phyloP scores from a whole-genome alignment of 371 early-diverging fungal species.

The Mortierella sp. region DNA sequence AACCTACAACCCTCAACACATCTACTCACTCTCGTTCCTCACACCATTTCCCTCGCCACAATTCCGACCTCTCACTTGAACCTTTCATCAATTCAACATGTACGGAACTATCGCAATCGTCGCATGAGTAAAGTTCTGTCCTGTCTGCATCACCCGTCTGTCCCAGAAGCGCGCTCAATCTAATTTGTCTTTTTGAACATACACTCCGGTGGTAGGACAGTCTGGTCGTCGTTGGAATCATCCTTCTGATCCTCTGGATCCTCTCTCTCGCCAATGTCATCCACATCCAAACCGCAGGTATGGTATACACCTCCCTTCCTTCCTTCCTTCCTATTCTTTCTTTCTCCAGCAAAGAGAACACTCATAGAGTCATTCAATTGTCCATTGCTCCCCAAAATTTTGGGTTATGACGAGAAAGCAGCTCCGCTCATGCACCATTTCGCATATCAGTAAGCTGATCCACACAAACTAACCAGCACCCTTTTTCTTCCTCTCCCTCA shows the following conservation, averaged over 20 bases:
- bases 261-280: slow-evolving; percentile 2
- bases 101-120: not conserved
- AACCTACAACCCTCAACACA: not conserved
- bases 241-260: slow-evolving; percentile 17
- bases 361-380: not conserved
- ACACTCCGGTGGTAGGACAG: not conserved
- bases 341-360: no score
- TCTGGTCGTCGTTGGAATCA: not conserved
- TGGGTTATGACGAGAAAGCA: not conserved
- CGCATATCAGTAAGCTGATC: not conserved
- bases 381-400: not conserved
- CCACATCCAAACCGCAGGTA: slow-evolving; percentile 6
- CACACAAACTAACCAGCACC: not conserved
- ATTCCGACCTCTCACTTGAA: not conserved
- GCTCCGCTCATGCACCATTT: not conserved
- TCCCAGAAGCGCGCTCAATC: not conserved
- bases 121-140: not conserved
- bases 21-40: not conserved
- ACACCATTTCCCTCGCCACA: not conserved
- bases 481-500: not conserved
- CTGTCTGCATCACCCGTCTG: not conserved
- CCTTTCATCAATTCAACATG: not conserved
- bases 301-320: no score
- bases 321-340: not conserved
- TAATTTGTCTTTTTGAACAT: not conserved